Conservation (phyloP, 352 stramenopile genomes). For the Globisporangium sylvaticum region DNA sequence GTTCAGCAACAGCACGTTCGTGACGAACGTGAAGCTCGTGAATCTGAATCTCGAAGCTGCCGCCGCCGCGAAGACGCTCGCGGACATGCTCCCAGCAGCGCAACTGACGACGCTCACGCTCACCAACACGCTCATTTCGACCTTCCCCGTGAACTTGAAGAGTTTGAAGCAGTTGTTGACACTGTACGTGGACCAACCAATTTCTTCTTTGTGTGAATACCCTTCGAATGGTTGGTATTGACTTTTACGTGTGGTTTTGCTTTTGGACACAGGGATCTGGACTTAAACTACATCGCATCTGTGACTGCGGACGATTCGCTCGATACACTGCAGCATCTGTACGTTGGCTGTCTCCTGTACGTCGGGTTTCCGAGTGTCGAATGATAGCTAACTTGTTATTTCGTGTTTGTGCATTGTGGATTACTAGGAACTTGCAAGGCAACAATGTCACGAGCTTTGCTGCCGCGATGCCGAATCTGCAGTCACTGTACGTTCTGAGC, state of each 20-base stretch:
- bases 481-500: conserved; percentile 31
- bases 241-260: background rate
- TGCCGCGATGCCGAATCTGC: conserved; percentile 38
- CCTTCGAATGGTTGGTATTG: background rate
- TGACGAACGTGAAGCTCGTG: conserved; percentile 35
- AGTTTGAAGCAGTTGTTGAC: conserved; percentile 8
- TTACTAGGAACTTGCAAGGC: conserved; percentile 32
- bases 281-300: conserved; percentile 12
- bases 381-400: background rate
- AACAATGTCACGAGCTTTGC: conserved; percentile 49
- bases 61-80: background rate
- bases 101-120: conserved; percentile 7
- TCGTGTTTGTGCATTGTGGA: conserved; percentile 2
- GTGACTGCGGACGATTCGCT: conserved; percentile 5
- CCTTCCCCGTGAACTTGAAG: conserved; percentile 7
- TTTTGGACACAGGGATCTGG: conserved; percentile 5
- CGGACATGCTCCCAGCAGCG: conserved; percentile 10
- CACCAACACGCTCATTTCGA: conserved; percentile 8
- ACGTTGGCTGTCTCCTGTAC: background rate
- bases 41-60: conserved; percentile 10
- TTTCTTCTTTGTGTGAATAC: no score
- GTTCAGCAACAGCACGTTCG: conserved; percentile 24
- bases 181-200: background rate
- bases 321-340: conserved; percentile 8
- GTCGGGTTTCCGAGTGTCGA: background rate